These are phyloP conservation scores for Begonia peltatifolia DNA, from an alignment of 306 rosid genomes.

Conservation along the genomic window DNA sequence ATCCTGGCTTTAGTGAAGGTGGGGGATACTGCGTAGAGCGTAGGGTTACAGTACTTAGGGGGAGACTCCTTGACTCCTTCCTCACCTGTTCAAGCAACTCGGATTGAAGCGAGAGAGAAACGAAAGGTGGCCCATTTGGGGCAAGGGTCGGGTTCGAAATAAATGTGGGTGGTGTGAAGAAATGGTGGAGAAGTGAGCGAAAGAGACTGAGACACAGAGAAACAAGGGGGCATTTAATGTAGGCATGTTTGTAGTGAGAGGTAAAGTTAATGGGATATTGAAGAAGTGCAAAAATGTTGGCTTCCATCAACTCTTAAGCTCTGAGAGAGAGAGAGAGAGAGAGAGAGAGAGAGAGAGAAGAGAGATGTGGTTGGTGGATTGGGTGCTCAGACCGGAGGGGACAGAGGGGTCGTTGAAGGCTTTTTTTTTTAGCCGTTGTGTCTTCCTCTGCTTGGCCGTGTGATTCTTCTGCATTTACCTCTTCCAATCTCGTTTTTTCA, in stretches of 20 bases:
- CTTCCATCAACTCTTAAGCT: neutral
- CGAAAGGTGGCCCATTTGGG: slow-evolving; percentile 4
- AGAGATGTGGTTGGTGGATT: too few relatives aligned
- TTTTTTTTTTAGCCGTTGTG: slow-evolving; percentile 2
- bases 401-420: slow-evolving; percentile 19
- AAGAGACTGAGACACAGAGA: slow-evolving; percentile 6
- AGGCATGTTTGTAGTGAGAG: slow-evolving; percentile 23
- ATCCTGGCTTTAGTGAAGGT: neutral
- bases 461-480: slow-evolving; percentile 2
- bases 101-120: slow-evolving; percentile 3
- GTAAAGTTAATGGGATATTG: slow-evolving; percentile 18
- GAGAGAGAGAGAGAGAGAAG: neutral
- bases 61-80: neutral
- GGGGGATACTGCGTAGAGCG: neutral
- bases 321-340: neutral
- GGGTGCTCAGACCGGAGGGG: neutral
- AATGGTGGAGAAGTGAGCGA: slow-evolving; percentile 11
- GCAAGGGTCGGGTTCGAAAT: slow-evolving; percentile 7
- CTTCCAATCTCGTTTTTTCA: neutral
- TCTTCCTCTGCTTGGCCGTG: slow-evolving; percentile 1
- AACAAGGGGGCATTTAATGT: slow-evolving; percentile 26
- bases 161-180: slow-evolving; percentile 13
- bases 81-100: neutral
- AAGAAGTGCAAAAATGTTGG: slow-evolving; percentile 8
- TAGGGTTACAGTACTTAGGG: too few relatives aligned